Base-by-base conservation (phyloP, 2,329 filamentous ascomycete genomes). In the Aurifilum marmelostoma region DNA sequence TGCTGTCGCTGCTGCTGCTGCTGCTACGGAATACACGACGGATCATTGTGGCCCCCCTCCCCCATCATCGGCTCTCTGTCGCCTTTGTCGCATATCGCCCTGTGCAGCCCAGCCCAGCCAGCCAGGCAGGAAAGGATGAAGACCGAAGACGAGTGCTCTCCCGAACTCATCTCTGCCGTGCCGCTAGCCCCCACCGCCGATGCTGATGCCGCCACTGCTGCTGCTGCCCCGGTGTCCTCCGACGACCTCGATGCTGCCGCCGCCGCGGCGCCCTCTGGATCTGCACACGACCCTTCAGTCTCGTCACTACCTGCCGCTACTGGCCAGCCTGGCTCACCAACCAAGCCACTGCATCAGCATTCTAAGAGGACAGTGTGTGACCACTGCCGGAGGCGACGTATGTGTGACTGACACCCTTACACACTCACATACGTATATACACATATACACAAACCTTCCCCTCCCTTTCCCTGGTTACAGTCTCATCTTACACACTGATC, bases 331-430 rank as follows among this genome's bases (percentile, higher is more conserved):
- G 56, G 41, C 24, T 71, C 67, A 32, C 69, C 69, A 11, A 65
- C 67, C 52, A 71, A 47, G 64, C 37, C 63, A 63, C 68, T 63
- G 39, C 54, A 62, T 16, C 62, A 59, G 54, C 11, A 12, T 41
- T 56, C 73, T 34, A 79, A 77, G 70, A 77, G 81, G 50, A 82
- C 78, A 39, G 81, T 83, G 43, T 83, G 82, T 73, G 82, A 83
- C 70, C 80, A 83, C 71, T 83, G 82, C 73, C 79, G 82, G 66
- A 75, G 80, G 72, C 76, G 81, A 72, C 76, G 82, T 82, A 78
- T 71, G 80, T 68, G 50, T 69, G 41, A 65, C 76, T 47, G 18
- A 47, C 21, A 2, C 43, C 43, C 43, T 47, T n/a, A 47, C 43
- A 47, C 43, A 47, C 43, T n/a, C 43, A n/a, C 18, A 47, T 21